phyloP scores from a whole-genome alignment of 306 rosid species.

The Lablab purpureus region DNA sequence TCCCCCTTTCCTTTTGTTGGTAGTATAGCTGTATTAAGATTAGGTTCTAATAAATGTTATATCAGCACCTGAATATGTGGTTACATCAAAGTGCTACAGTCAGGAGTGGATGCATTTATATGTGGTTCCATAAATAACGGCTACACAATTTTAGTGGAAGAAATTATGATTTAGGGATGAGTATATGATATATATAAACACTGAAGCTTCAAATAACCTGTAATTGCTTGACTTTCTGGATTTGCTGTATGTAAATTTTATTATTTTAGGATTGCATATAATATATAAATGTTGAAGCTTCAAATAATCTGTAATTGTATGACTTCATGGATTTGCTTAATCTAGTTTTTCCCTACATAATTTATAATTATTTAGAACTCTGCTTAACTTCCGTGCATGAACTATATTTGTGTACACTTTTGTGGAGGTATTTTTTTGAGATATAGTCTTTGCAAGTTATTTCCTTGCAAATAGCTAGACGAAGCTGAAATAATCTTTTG shows the following conservation, averaged over 20 bases:
- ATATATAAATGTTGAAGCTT: background rate
- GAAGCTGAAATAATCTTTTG: slow-evolving; percentile 2
- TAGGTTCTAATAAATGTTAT: background rate
- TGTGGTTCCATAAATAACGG: background rate
- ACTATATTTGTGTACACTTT: slow-evolving; percentile 1
- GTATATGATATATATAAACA: background rate
- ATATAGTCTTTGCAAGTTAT: background rate
- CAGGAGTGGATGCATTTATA: background rate
- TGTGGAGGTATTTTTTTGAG: slow-evolving; percentile 1
- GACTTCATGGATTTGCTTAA: background rate
- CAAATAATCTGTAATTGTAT: background rate
- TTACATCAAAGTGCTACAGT: background rate
- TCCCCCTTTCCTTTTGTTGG: slow-evolving; percentile 7
- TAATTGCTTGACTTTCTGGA: background rate
- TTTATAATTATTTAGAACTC: too few species aligned
- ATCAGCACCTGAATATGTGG: background rate
- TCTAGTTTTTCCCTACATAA: background rate
- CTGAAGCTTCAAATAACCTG: background rate
- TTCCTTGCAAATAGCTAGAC: slow-evolving; percentile 24
- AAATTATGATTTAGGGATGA: slow-evolving; percentile 5
- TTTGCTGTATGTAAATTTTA: background rate
- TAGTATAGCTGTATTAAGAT: background rate
- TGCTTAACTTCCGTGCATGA: background rate
- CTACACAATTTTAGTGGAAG: background rate
- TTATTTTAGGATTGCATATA: background rate